Evolutionary conservation across 352 stramenopile genomes (phyloP).

Genomic region (Phytophthora sojae): DNA sequence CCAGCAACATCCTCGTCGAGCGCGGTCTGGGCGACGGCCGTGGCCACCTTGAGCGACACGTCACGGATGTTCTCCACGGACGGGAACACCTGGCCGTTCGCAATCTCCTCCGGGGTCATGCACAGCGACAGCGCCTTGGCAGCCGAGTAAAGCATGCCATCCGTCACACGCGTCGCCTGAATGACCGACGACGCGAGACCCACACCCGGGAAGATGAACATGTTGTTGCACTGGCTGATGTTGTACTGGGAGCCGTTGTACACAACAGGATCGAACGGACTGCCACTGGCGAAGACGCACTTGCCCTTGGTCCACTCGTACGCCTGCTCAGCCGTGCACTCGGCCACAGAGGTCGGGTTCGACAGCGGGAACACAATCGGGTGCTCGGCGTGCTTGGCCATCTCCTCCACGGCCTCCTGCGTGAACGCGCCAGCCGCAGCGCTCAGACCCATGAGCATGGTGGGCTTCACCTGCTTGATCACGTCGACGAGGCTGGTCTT

Average conservation of each 20-base stretch:
- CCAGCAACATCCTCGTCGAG: slow-evolving; percentile 89
- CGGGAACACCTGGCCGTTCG: slow-evolving; percentile 94
- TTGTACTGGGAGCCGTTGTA: slow-evolving; percentile 86
- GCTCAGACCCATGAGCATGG: slow-evolving; percentile 95
- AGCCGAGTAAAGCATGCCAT: slow-evolving; percentile 96
- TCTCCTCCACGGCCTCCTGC: slow-evolving; percentile 82
- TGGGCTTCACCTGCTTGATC: slow-evolving; percentile 91
- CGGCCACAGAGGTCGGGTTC: slow-evolving; percentile 96
- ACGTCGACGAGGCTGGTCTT: slow-evolving; percentile 83
- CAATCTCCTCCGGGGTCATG: slow-evolving; percentile 93
- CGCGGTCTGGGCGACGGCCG: slow-evolving; percentile 92
- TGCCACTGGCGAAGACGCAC: slow-evolving; percentile 96
- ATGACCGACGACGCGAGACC: slow-evolving; percentile 92
- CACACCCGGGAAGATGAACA: slow-evolving; percentile 98
- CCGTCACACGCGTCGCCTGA: slow-evolving; percentile 81
- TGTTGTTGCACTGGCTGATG: slow-evolving; percentile 95
- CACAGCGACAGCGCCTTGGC: slow-evolving; percentile 94
- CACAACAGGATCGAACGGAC: slow-evolving; percentile 94
- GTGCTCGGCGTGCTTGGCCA: slow-evolving; percentile 87
- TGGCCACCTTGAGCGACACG: slow-evolving; percentile 93
- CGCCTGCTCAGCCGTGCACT: slow-evolving; percentile 96
- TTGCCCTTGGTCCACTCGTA: slow-evolving; percentile 97
- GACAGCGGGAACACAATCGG: slow-evolving; percentile 98
- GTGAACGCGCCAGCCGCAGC: slow-evolving; percentile 91
- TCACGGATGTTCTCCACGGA: slow-evolving; percentile 93